Percentiles rank a stretch among this genome's conserved stretches.
phyloP scores from a whole-genome alignment of 768 basidiomycete genomes.

The Calvatia gigantea region DNA sequence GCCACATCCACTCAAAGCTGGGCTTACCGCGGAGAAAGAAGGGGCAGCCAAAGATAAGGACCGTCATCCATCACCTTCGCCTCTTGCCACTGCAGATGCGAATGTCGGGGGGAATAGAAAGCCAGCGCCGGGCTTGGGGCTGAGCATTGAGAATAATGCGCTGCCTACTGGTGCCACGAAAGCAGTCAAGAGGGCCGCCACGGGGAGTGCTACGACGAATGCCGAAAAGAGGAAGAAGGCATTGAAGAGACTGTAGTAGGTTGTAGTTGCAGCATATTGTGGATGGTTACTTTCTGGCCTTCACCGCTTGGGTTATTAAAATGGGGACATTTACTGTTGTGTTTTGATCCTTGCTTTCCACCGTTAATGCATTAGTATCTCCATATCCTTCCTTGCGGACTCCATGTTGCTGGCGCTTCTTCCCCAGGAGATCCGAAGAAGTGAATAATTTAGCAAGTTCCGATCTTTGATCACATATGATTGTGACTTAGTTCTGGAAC shows the following conservation, averaged over 20 bases:
- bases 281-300: too few relatives aligned
- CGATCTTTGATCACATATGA: too few relatives aligned
- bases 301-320: not conserved
- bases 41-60: slow-evolving; percentile 42
- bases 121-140: slow-evolving; percentile 27
- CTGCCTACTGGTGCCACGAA: slow-evolving; percentile 41
- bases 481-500: too few relatives aligned
- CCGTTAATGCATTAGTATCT: not conserved
- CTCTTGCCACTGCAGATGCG: slow-evolving; percentile 67
- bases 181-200: slow-evolving; percentile 66
- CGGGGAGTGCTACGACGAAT: slow-evolving; percentile 44
- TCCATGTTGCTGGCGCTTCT: not conserved
- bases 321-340: not conserved
- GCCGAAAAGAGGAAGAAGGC: slow-evolving; percentile 90
- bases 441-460: too few relatives aligned
- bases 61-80: slow-evolving; percentile 64
- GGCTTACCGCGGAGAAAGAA: slow-evolving; percentile 39
- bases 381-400: not conserved
- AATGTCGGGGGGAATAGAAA: slow-evolving; percentile 46
- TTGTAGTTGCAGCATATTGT: not conserved
- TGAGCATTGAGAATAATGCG: slow-evolving; percentile 29
- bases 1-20: slow-evolving; percentile 35
- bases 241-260: slow-evolving; percentile 61
- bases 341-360: slow-evolving; percentile 7
- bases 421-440: not conserved